Evolutionary conservation across 208 protist genomes (phyloP), one percentile per base, ranked within the genome.

Genomic region (Wallacemonas sp.): DNA sequence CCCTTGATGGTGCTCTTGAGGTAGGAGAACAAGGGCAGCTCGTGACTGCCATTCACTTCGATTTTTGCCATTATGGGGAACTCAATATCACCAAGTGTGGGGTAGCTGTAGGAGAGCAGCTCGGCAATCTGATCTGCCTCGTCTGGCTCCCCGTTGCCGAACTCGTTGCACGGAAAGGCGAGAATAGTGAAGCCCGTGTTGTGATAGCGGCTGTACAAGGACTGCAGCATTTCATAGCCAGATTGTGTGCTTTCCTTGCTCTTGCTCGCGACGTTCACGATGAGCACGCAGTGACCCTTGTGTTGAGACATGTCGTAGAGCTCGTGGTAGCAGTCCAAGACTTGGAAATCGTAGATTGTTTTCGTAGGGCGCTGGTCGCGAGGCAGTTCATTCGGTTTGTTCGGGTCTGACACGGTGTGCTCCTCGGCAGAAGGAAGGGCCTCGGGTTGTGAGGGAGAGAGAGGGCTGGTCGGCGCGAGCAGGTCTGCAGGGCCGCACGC

Each of bases 111-210:
- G 22, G 73, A 79, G 28, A 82, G 79, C 58, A 88, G 88, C 67
- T 88, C 79, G 49, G 80, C 79, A 2, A 97, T 75, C 65, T 93
- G 86, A 34, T 87, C 77, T 53, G 77, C 82, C 41, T 72, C 78
- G 31, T 81, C 88, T 2, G 93, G 93, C 79, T 97, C 93, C 28
- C 80, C 82, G 41, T 67, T 72, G 45, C 77, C 88, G 51, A 97
- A 96, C 71, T 97, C 88, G 65, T 96, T 94, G 70, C 90, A 97
- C 22, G 93, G 93, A 61, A 97, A 97, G 12, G 85, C 93, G 15
- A 97, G 68, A 0, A 97, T 76, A 9, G 71, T 74, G 54, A 97
- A 90, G 6, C 83, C 84, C 61, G 68, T 64, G 3, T 27, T 11
- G 22, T 74, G 61, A 68, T 91, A 90, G 65, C 87, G 86, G 38